Base-by-base conservation (phyloP, 805 yeast genomes). In the Saccharomycopsis amapae region DNA sequence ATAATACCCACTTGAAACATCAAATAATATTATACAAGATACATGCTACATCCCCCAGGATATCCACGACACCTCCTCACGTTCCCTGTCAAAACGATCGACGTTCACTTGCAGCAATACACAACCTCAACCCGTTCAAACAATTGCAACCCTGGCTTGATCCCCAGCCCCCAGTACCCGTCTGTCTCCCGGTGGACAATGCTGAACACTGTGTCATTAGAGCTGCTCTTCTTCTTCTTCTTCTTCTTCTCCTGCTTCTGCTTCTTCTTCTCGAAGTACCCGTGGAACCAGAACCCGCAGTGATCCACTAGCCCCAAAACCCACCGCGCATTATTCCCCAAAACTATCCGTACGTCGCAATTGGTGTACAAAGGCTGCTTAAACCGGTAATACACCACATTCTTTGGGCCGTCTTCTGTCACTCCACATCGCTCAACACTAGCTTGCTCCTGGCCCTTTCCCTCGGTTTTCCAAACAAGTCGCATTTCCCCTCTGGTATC, bases 121-220 rank as follows among this genome's bases (percentile, higher is more conserved):
- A 56, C 59, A 9, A 76, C 55, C 42, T 67, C 69, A 5, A 79
- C 54, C 9, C 62, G 44, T n/a, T 78, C 79, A 54, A 83, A 81
- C 9, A 73, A 53, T 50, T 67, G 65, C 3, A 64, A 45, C 0
- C 88, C 88, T 13, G 49, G 49, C 51, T 71, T 73, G 38, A 65
- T 66, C n/a, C 57, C 55, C 1, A 78, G 70, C 1, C 93, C 94
- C 52, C 72, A 71, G 47, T 69, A 69, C 0, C 95, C 94, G 60
- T 85, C 94, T 54, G 81, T 64, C 0, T 74, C 70, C 2, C 66
- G 65, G 80, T 81, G n/a, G n/a, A n/a, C n/a, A n/a, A n/a, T n/a
- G n/a, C n/a, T n/a, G n/a, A n/a, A n/a, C n/a, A n/a, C n/a, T n/a
- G n/a, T n/a, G n/a, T n/a, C n/a, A n/a, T n/a, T n/a, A n/a, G n/a